Evolutionary conservation across 768 basidiomycete species (phyloP).

Genomic region (Arthromyces matolae): DNA sequence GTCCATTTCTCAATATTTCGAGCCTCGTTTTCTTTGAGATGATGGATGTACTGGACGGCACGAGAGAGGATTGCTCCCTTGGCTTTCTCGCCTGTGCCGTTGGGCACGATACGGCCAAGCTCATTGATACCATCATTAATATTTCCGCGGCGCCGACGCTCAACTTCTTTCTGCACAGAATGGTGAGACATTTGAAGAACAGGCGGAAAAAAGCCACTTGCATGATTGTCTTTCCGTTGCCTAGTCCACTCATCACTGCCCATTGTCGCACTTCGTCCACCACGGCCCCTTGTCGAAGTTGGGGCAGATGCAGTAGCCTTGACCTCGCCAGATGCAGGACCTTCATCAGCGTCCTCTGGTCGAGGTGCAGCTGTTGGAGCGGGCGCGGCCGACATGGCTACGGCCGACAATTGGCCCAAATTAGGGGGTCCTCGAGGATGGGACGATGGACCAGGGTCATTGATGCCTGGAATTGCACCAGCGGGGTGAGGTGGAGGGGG

Average conservation of each 20-base stretch:
- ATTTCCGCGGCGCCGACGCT: slow-evolving; percentile 88
- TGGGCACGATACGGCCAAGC: slow-evolving; percentile 84
- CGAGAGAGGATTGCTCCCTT: slow-evolving; percentile 87
- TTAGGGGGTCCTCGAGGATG: slow-evolving; percentile 68
- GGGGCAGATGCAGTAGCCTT: slow-evolving; percentile 14
- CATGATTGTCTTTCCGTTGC: slow-evolving; percentile 81
- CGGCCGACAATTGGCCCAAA: slow-evolving; percentile 54
- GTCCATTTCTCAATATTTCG: slow-evolving; percentile 94
- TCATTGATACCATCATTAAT: slow-evolving; percentile 97
- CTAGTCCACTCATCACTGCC: slow-evolving; percentile 77
- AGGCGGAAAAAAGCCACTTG: slow-evolving; percentile 30
- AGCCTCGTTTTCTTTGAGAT: slow-evolving; percentile 87
- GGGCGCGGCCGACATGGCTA: slow-evolving; percentile 45
- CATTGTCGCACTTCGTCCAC: slow-evolving; percentile 57
- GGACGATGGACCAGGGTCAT: slow-evolving; percentile 69
- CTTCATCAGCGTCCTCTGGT: slow-evolving; percentile 7
- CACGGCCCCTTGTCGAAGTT: slow-evolving; percentile 37
- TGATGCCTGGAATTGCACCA: slow-evolving; percentile 47
- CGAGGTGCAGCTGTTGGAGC: slow-evolving; percentile 7
- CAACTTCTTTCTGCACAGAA: slow-evolving; percentile 86
- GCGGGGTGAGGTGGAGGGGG: slow-evolving; percentile 26
- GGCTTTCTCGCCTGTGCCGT: slow-evolving; percentile 80
- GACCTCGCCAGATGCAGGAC: slow-evolving; percentile 10
- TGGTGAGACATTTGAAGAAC: neutral
- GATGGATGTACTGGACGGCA: slow-evolving; percentile 89